Percentiles rank a stretch among this genome's conserved stretches.
These are phyloP conservation scores for Obelidium mucronatum DNA, from an alignment of 192 early-diverging fungal species.

Conservation along the genomic window DNA sequence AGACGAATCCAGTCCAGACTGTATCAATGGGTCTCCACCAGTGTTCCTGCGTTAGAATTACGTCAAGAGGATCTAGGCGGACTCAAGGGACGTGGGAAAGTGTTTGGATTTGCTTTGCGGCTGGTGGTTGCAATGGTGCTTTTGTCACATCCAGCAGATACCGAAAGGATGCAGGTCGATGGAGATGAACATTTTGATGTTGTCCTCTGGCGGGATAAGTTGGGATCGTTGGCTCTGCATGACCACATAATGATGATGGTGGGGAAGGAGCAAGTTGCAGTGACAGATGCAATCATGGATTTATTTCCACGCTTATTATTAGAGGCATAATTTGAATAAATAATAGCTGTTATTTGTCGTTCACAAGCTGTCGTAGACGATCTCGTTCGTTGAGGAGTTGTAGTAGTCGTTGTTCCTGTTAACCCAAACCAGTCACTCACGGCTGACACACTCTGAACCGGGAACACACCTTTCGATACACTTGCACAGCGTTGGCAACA, in stretches of 20 bases:
- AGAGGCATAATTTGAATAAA: neutral
- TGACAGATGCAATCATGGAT: neutral
- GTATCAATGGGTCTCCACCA: neutral
- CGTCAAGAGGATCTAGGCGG: neutral
- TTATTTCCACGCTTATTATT: neutral
- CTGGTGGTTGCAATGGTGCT: neutral
- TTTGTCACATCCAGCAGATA: neutral
- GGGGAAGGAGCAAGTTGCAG: neutral
- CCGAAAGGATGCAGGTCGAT: neutral
- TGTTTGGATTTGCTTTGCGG: neutral
- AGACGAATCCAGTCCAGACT: neutral
- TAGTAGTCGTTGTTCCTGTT: constrained; percentile 2
- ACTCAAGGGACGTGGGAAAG: constrained; percentile 15
- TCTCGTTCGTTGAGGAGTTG: neutral
- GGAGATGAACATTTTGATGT: no score
- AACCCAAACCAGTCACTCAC: neutral
- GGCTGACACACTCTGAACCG: no score
- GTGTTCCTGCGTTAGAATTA: neutral
- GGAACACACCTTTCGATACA: constrained; percentile 18
- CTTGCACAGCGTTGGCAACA: constrained; percentile 15
- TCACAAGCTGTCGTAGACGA: no score
- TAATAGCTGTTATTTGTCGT: neutral
- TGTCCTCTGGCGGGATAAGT: no score
- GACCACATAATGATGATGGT: neutral
- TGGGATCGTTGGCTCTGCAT: neutral